Evolutionary conservation across 2,329 filamentous ascomycete species (phyloP).

Genomic region (Neocucurbitaria cava): DNA sequence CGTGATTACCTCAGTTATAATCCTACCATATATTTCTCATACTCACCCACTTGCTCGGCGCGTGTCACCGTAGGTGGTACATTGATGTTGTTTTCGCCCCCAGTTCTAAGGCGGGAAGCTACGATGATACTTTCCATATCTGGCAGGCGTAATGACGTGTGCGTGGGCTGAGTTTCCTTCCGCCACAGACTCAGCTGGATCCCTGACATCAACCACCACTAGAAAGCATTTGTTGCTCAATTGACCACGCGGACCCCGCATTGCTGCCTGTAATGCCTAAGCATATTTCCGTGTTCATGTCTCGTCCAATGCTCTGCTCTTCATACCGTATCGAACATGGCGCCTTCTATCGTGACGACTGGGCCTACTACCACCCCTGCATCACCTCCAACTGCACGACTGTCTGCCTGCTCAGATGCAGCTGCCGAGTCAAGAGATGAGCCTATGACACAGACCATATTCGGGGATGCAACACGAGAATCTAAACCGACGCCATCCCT

Average conservation of each 20-base stretch:
- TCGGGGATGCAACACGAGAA: background rate
- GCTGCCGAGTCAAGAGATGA: background rate
- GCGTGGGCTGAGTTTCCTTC: background rate
- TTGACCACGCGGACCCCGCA: conserved; percentile 12
- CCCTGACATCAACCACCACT: background rate
- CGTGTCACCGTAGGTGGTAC: too few relatives aligned
- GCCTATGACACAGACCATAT: background rate
- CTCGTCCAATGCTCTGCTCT: background rate
- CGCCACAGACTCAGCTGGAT: background rate
- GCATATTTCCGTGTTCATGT: background rate
- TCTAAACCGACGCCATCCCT: conserved; percentile 4
- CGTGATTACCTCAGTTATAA: too few relatives aligned
- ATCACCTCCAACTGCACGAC: background rate
- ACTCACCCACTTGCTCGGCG: too few relatives aligned
- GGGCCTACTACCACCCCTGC: background rate
- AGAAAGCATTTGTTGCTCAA: conserved; percentile 1
- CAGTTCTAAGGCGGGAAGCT: background rate
- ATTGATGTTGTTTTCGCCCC: conserved; percentile 7
- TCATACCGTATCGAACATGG: background rate
- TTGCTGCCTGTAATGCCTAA: conserved; percentile 15
- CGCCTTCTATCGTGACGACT: background rate
- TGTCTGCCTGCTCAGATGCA: background rate
- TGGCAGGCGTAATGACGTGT: background rate
- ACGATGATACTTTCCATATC: background rate
- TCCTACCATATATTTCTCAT: too few relatives aligned